A percentile compares a stretch with the other conserved stretches of the same genome.
phyloP scores from a whole-genome alignment of 2,329 filamentous ascomycete genomes.

The Hirsutella minnesotensis region DNA sequence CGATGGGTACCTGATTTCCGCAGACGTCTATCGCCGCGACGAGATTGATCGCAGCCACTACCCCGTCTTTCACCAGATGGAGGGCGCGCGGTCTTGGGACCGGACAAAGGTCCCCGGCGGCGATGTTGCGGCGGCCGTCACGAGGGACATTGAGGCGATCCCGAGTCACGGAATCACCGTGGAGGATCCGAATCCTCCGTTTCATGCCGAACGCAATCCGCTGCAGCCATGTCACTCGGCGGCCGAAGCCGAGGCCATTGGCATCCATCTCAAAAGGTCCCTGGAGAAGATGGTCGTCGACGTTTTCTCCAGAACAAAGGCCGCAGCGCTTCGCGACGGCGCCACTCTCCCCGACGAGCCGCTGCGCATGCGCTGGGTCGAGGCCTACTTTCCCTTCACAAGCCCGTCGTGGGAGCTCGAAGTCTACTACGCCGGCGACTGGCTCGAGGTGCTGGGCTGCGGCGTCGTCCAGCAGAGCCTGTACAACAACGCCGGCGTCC shows the following conservation, averaged over 20 bases:
- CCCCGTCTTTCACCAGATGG: slow-evolving; percentile 97
- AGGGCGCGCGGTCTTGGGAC: slow-evolving; percentile 85
- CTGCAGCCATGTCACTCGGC: slow-evolving; percentile 63
- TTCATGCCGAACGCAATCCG: slow-evolving; percentile 70
- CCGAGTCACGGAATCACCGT: slow-evolving; percentile 66
- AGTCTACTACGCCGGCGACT: slow-evolving; percentile 86
- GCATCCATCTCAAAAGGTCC: slow-evolving; percentile 75
- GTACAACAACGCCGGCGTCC: slow-evolving; percentile 63
- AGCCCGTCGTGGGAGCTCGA: slow-evolving; percentile 93
- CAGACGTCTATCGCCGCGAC: slow-evolving; percentile 91
- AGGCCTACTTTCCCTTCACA: slow-evolving; percentile 96
- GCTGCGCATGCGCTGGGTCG: slow-evolving; percentile 82
- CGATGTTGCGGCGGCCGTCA: slow-evolving; percentile 53
- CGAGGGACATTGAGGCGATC: slow-evolving; percentile 57
- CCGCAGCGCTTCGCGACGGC: slow-evolving; percentile 44
- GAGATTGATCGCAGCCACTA: slow-evolving; percentile 93
- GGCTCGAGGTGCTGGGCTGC: slow-evolving; percentile 92
- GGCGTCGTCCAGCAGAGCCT: slow-evolving; percentile 80
- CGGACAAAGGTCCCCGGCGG: slow-evolving; percentile 44
- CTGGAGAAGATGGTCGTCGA: slow-evolving; percentile 84
- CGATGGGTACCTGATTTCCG: slow-evolving; percentile 78
- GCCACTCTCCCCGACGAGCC: slow-evolving; percentile 48
- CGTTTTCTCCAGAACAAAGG: slow-evolving; percentile 69
- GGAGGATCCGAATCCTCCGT: slow-evolving; percentile 71
- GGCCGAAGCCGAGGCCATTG: slow-evolving; percentile 73